A percentile compares a stretch with the other conserved stretches of the same genome.
phyloP scores from a whole-genome alignment of 2,329 filamentous ascomycete species.

The Penicillium aurantiogriseum region DNA sequence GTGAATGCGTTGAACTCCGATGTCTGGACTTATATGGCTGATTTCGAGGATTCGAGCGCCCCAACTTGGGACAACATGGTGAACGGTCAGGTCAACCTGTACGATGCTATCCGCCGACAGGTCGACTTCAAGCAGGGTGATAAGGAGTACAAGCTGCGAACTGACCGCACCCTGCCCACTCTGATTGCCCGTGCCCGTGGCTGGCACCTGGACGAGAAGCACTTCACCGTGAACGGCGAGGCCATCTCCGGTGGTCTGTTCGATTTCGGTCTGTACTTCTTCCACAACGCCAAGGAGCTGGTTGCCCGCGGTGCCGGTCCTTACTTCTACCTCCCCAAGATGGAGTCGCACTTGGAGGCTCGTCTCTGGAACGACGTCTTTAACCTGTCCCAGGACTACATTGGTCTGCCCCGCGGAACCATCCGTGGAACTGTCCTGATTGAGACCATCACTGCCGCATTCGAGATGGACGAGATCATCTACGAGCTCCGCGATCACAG shows the following conservation, averaged over 20 bases:
- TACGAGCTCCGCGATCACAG: slow-evolving; percentile 97
- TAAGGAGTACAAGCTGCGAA: slow-evolving; percentile 97
- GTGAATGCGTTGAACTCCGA: slow-evolving; percentile 94
- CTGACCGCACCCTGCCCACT: slow-evolving; percentile 80
- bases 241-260: slow-evolving; percentile 90
- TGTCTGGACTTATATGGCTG: slow-evolving; percentile 99
- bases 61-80: slow-evolving; percentile 99
- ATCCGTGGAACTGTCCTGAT: slow-evolving; percentile 95
- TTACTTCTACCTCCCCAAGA: slow-evolving; percentile 98
- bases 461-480: slow-evolving; percentile 99
- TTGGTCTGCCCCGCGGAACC: slow-evolving; percentile 84
- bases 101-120: slow-evolving; percentile 90
- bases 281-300: slow-evolving; percentile 91
- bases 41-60: slow-evolving; percentile 95
- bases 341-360: slow-evolving; percentile 96
- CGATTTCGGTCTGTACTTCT: slow-evolving; percentile 98
- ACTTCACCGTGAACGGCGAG: slow-evolving; percentile 92
- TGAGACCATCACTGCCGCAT: slow-evolving; percentile 95
- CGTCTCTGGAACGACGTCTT: slow-evolving; percentile 98
- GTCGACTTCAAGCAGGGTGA: slow-evolving; percentile 93
- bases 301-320: slow-evolving; percentile 81
- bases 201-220: slow-evolving; percentile 98
- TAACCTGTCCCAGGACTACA: slow-evolving; percentile 91
- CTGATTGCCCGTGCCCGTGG: slow-evolving; percentile 92
- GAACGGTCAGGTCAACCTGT: slow-evolving; percentile 95